A percentile compares a stretch with the other conserved stretches of the same genome.
Conservation (phyloP, 441 rosid genomes). For the Codiaeum variegatum region DNA sequence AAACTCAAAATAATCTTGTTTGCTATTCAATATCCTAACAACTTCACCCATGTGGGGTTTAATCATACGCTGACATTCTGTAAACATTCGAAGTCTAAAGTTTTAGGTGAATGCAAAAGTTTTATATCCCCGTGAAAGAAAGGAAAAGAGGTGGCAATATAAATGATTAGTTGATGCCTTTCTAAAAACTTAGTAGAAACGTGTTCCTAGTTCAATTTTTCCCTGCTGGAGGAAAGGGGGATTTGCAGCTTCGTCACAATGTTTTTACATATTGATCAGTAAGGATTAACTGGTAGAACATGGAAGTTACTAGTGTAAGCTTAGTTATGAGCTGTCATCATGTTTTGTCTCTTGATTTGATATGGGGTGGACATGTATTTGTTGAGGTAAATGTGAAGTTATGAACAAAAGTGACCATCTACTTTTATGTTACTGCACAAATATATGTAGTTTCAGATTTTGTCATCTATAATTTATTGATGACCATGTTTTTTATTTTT, state of each 20-base stretch:
- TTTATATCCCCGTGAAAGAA: background rate
- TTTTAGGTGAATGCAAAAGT: background rate
- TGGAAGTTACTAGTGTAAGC: background rate
- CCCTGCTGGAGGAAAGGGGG: background rate
- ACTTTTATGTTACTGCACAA: background rate
- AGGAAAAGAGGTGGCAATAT: background rate
- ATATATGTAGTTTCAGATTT: background rate
- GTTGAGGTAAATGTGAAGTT: background rate
- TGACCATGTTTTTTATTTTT: background rate
- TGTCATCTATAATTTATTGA: background rate
- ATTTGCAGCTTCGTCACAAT: background rate
- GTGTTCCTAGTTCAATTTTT: background rate
- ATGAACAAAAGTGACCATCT: background rate
- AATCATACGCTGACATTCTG: background rate
- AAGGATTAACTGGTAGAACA: background rate
- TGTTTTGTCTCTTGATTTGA: background rate
- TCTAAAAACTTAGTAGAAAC: background rate
- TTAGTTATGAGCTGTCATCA: background rate
- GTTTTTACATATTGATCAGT: background rate
- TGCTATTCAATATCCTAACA: background rate
- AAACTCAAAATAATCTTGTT: conserved; percentile 5
- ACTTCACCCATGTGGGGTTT: conserved; percentile 9
- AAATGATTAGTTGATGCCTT: background rate
- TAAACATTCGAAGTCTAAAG: background rate
- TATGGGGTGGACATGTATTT: background rate